Percentiles rank a stretch among this genome's conserved stretches.
Evolutionary conservation across 148 eudicot species (phyloP).

Genomic region (Camellia lanceoleosa): DNA sequence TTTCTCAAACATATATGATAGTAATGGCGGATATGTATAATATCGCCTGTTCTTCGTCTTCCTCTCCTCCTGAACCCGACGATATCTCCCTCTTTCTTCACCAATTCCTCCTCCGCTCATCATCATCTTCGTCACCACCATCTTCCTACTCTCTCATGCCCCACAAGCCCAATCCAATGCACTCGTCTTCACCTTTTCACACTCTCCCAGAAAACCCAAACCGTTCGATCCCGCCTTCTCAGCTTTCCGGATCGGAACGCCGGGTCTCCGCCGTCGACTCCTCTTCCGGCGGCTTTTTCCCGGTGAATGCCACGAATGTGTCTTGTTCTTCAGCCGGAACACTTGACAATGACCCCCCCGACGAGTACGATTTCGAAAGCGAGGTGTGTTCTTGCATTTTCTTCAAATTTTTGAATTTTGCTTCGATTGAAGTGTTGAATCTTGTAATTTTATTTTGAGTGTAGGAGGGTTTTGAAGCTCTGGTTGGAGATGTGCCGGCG

Average conservation of each 20-base stretch:
- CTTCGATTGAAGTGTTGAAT: neutral
- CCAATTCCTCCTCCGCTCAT: slow-evolving; percentile 57
- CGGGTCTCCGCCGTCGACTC: slow-evolving; percentile 23
- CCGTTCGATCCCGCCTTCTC: slow-evolving; percentile 10
- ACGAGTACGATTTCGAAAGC: slow-evolving; percentile 74
- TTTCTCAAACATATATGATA: neutral
- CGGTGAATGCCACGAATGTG: slow-evolving; percentile 19
- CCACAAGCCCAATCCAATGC: neutral
- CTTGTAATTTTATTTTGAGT: neutral
- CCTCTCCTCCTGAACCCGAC: slow-evolving; percentile 42
- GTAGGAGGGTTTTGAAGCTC: slow-evolving; percentile 54
- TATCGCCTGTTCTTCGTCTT: slow-evolving; percentile 17
- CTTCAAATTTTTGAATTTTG: neutral
- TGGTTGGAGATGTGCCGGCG: slow-evolving; percentile 39
- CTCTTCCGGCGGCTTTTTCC: slow-evolving; percentile 16
- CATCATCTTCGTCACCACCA: slow-evolving; percentile 38
- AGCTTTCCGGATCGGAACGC: slow-evolving; percentile 23
- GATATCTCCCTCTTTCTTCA: slow-evolving; percentile 69
- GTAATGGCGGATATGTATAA: slow-evolving; percentile 29
- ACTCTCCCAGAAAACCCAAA: slow-evolving; percentile 17
- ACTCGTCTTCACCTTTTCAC: neutral
- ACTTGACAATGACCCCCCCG: slow-evolving; percentile 40
- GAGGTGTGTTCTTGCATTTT: slow-evolving; percentile 47
- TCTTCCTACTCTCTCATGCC: slow-evolving; percentile 7
- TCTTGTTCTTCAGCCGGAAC: slow-evolving; percentile 28